Conservation (phyloP, 1,284 basidiomycete species). For the Mycosarcoma mackinlayi region DNA sequence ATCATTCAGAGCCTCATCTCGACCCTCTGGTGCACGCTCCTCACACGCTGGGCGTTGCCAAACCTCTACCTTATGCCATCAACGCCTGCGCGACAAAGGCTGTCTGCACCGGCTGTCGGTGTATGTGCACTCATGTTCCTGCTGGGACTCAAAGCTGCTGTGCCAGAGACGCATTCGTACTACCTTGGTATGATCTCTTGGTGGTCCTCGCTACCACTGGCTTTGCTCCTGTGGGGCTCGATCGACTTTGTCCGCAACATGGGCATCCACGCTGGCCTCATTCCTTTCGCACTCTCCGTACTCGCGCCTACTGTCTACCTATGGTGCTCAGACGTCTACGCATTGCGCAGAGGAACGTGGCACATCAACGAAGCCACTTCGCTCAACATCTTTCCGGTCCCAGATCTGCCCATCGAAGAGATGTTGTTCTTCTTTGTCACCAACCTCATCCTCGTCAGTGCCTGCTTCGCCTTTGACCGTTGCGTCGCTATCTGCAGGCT, state of each 20-base stretch:
- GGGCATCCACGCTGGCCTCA: constrained; percentile 18
- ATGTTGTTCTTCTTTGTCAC: constrained; percentile 65
- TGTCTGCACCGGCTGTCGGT: constrained; percentile 13
- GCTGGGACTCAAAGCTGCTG: constrained; percentile 25
- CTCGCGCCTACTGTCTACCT: constrained; percentile 49
- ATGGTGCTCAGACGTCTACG: constrained; percentile 58
- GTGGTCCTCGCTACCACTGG: constrained; percentile 58
- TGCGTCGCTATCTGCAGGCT: constrained; percentile 53
- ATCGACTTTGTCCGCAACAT: constrained; percentile 44
- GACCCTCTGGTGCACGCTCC: constrained; percentile 53
- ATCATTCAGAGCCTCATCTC: constrained; percentile 62
- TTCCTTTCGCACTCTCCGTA: constrained; percentile 30
- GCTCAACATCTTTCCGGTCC: constrained; percentile 58
- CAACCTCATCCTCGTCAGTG: constrained; percentile 60
- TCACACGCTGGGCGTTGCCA: constrained; percentile 58
- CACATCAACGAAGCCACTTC: constrained; percentile 59
- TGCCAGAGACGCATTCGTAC: constrained; percentile 40
- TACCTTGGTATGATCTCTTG: constrained; percentile 63
- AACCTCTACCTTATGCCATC: constrained; percentile 36
- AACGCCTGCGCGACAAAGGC: not conserved
- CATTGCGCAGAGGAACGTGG: constrained; percentile 60
- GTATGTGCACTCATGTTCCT: constrained; percentile 9
- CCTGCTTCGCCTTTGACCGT: constrained; percentile 63
- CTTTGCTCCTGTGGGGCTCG: constrained; percentile 54
- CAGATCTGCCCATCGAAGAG: constrained; percentile 64